A percentile compares a stretch with the other conserved stretches of the same genome.
Evolutionary conservation across 2,329 filamentous ascomycete species (phyloP).

Genomic region (Aulographum hederae): DNA sequence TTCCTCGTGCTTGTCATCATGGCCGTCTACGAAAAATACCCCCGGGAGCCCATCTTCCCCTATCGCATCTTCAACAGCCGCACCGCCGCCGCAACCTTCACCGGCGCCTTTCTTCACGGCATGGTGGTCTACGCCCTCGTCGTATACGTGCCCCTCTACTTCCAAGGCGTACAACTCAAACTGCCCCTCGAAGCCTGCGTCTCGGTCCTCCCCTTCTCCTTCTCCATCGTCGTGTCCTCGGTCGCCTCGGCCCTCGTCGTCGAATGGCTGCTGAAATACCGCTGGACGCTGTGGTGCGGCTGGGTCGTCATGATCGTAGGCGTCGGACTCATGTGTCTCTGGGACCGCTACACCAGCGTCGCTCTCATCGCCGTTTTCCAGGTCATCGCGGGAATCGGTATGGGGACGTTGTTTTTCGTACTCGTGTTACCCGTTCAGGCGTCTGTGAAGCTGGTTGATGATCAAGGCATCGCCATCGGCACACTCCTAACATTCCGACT

Average conservation of each 20-base stretch:
- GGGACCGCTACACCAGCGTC: background rate
- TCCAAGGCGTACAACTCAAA: constrained; percentile 21
- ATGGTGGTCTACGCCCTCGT: constrained; percentile 7
- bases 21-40: constrained; percentile 33
- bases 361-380: background rate
- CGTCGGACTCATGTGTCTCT: constrained; percentile 28
- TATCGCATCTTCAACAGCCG: constrained; percentile 28
- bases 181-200: constrained; percentile 5
- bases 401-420: background rate
- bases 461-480: background rate
- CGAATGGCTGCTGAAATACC: constrained; percentile 38
- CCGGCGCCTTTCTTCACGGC: constrained; percentile 15
- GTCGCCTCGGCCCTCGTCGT: constrained; percentile 35
- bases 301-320: constrained; percentile 43
- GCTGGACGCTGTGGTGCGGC: constrained; percentile 41
- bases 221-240: constrained; percentile 39
- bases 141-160: constrained; percentile 22
- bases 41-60: constrained; percentile 31
- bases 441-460: background rate
- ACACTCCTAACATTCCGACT: constrained; percentile 1
- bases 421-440: background rate
- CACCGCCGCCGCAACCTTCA: constrained; percentile 31
- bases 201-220: constrained; percentile 1
- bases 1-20: constrained; percentile 31
- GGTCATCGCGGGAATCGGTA: background rate